Percentiles rank a stretch among this genome's conserved stretches.
phyloP scores from a whole-genome alignment of 176 grass and related monocot species.

The Stipa capillata region DNA sequence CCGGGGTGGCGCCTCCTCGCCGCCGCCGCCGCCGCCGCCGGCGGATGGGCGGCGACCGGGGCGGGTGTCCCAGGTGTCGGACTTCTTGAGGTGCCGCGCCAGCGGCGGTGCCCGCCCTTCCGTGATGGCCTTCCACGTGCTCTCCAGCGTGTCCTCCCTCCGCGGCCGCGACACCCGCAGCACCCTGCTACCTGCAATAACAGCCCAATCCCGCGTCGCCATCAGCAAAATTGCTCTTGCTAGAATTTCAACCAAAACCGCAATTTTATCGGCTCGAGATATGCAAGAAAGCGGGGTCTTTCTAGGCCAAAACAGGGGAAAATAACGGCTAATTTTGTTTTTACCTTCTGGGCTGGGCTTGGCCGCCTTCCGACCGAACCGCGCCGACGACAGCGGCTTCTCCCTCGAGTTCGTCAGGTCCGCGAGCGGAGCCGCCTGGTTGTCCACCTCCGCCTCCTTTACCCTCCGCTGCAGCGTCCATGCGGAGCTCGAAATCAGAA shows the following conservation, averaged over 20 bases:
- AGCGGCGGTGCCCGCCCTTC: conserved; percentile 69
- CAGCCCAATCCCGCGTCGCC: background rate
- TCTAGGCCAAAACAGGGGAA: background rate
- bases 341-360: conserved; percentile 82
- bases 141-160: conserved; percentile 75
- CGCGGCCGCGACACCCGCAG: conserved; percentile 61
- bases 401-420: conserved; percentile 46
- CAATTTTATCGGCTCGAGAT: too few species aligned
- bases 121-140: conserved; percentile 96
- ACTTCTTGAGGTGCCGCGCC: conserved; percentile 89
- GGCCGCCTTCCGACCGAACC: conserved; percentile 50
- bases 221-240: background rate
- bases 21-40: background rate
- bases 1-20: background rate
- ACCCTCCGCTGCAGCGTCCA: conserved; percentile 42
- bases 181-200: conserved; percentile 36
- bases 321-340: background rate
- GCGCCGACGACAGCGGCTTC: conserved; percentile 49
- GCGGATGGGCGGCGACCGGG: conserved; percentile 12
- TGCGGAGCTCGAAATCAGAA: conserved; percentile 43
- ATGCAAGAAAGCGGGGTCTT: background rate
- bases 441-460: background rate
- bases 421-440: conserved; percentile 1
- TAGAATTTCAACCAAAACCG: background rate
- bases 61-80: conserved; percentile 77